Conservation (phyloP, 805 yeast genomes). For the Starmerella bacillaris region DNA sequence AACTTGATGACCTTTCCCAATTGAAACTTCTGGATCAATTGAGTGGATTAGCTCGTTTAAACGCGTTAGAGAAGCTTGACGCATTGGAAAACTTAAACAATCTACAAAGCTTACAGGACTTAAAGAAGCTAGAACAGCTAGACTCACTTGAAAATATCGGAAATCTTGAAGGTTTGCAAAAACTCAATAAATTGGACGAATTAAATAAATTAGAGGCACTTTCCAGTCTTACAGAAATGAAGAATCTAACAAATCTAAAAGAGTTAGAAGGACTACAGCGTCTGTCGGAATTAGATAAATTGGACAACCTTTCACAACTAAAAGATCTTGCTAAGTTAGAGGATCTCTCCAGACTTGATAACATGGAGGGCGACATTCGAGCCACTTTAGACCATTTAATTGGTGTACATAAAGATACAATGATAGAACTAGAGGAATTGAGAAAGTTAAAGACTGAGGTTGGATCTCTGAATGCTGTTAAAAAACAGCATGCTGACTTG, state of each 20-base stretch:
- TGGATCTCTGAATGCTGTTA: not conserved
- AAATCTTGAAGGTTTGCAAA: not conserved
- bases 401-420: conserved; percentile 7
- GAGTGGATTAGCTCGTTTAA: no score
- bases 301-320: conserved; percentile 2
- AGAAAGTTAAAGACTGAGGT: conserved; percentile 3
- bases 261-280: not conserved
- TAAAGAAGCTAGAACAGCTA: conserved; percentile 2
- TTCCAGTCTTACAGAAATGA: no score
- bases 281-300: not conserved
- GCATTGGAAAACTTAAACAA: conserved; percentile 1
- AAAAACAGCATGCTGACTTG: conserved; percentile 2
- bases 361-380: conserved; percentile 14
- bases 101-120: not conserved
- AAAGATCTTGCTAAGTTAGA: conserved; percentile 7
- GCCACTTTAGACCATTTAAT: conserved; percentile 15
- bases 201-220: no score
- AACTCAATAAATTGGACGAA: conserved; percentile 3
- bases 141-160: conserved; percentile 1
- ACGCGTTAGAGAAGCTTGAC: conserved; percentile 1
- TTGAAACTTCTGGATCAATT: not conserved
- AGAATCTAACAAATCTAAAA: no score
- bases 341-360: conserved; percentile 2
- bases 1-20: not conserved
- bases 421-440: conserved; percentile 6